These are phyloP conservation scores for Rosa rugosa DNA, from an alignment of 306 rosid species.

Conservation along the genomic window DNA sequence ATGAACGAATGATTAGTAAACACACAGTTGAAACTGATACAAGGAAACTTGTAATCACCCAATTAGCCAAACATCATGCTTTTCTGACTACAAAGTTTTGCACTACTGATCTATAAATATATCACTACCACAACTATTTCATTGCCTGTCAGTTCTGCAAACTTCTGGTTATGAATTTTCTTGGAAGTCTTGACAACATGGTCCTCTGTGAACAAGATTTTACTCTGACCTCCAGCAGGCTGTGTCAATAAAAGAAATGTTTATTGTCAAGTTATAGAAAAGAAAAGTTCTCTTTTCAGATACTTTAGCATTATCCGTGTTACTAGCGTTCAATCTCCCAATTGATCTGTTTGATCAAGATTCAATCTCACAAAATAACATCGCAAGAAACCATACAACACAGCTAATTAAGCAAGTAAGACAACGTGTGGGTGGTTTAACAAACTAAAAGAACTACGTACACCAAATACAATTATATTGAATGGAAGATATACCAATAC, in stretches of 20 bases:
- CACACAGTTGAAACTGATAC: constrained; percentile 5
- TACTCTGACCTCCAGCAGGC: constrained; percentile 99
- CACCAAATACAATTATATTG: no score
- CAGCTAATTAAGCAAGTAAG: no score
- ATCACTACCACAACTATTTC: constrained; percentile 37
- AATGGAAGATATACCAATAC: no score
- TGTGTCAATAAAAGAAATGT: constrained; percentile 17
- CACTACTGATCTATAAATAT: background rate
- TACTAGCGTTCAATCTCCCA: no score
- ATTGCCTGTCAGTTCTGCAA: constrained; percentile 79
- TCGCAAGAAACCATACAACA: background rate
- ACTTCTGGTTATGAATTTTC: constrained; percentile 87
- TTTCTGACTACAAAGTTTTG: constrained; percentile 13
- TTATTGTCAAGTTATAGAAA: background rate
- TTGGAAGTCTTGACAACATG: constrained; percentile 63
- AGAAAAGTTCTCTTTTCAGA: background rate
- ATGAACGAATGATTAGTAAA: background rate
- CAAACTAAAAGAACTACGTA: no score
- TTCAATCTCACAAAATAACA: background rate
- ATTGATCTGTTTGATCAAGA: background rate
- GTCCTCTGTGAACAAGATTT: constrained; percentile 76
- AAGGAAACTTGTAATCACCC: constrained; percentile 4
- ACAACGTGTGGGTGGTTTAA: no score
- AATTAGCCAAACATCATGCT: constrained; percentile 16
- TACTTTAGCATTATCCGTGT: background rate